Evolutionary conservation across 805 yeast species (phyloP), one percentile per base, ranked within the genome.

Genomic region (Lipomyces sp.): DNA sequence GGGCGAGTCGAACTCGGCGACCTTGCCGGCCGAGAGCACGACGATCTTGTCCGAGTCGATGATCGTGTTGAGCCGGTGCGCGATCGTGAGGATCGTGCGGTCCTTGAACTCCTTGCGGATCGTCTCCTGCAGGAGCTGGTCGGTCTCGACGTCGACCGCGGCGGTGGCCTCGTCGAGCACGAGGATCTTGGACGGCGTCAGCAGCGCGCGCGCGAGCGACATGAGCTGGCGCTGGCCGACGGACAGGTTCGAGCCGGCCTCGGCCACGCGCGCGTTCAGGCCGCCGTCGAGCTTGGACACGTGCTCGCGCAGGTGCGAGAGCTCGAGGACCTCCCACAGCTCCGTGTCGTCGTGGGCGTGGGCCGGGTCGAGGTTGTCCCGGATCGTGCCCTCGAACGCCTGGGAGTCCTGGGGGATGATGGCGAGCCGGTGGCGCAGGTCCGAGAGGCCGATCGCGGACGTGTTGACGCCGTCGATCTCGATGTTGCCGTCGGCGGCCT

Each of bases 331-430:
- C 26, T 74, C 72, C 95, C 95, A 88, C n/a, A 89, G 74, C 54
- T 83, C 78, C n/a, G 82, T 84, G 66, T 88, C 96, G 2, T 78
- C 69, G 64, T 79, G 80, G 45, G 70, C 72, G 19, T 75, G 71
- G 2, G 84, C 80, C 23, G 98, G 98, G 67, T 91, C 98, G 60
- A 91, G 75, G 66, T 89, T 89, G 42, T 86, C 84, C 61, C 96
- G 76, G 11, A 89, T 72, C 0, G 93, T 77, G 33, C 96, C 96
- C 70, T 86, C 86, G 65, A 90, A 84, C 7, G 87, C 87, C 67
- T 90, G 96, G 0, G 96, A 85, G 67, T 89, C 97, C 68, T 89
- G 96, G 1, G 97, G 97, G 58, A 89, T 89, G 58, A 89, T 90
- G 1, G 93, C 83, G 41, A 89, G 70, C 54, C 79, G 77, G 34